Conservation (phyloP, 345 rosid species). For the Noccaea caerulescens region DNA sequence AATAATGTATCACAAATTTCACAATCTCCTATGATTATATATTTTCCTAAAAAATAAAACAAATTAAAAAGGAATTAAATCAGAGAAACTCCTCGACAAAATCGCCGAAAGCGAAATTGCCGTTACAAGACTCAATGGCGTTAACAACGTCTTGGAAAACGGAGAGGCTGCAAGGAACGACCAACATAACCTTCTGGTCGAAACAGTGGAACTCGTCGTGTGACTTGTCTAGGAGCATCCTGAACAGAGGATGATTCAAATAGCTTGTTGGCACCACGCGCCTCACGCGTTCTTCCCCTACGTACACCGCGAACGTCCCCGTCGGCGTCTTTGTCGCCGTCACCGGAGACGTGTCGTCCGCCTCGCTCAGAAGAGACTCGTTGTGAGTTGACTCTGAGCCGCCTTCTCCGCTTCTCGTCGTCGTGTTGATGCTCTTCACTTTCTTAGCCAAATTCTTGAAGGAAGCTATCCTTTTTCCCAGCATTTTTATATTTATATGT, state of each 20-base stretch:
- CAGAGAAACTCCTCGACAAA: constrained; percentile 75
- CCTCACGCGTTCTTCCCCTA: constrained; percentile 73
- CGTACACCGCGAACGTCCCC: constrained; percentile 78
- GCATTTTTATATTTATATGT: constrained; percentile 44
- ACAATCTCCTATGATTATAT: constrained; percentile 25
- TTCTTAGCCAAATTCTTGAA: constrained; percentile 85
- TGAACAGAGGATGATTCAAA: constrained; percentile 76
- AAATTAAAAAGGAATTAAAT: background rate
- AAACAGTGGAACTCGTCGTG: constrained; percentile 65
- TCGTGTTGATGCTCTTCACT: constrained; percentile 54
- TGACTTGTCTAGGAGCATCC: constrained; percentile 84
- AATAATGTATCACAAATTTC: constrained; percentile 26
- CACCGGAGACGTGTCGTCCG: constrained; percentile 30
- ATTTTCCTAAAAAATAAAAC: background rate
- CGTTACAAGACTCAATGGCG: constrained; percentile 71
- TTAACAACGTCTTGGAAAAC: constrained; percentile 69
- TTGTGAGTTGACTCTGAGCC: constrained; percentile 44
- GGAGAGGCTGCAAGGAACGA: constrained; percentile 77
- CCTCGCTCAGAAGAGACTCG: constrained; percentile 55
- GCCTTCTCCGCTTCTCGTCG: background rate
- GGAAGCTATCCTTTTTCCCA: constrained; percentile 68
- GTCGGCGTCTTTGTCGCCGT: constrained; percentile 53
- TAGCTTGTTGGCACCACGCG: constrained; percentile 75
- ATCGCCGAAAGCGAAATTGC: constrained; percentile 70
- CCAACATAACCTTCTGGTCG: constrained; percentile 57